Percentiles rank a stretch among this genome's conserved stretches.
Evolutionary conservation across 176 grass and related monocot genomes (phyloP).

Genomic region (Oropetium thomaeum): DNA sequence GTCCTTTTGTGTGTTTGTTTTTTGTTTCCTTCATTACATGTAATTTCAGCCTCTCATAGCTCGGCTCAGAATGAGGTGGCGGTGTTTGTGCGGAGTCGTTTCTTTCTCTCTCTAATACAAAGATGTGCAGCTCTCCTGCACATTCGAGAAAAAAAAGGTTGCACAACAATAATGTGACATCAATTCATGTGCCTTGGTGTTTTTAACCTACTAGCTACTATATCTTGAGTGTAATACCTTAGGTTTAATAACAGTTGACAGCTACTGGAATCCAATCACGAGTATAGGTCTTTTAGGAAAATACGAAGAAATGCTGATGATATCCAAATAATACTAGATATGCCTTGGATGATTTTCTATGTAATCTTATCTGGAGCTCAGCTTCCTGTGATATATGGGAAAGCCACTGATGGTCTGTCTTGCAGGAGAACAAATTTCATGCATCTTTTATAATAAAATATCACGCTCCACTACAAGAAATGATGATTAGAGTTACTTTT

Average conservation of each 20-base stretch:
- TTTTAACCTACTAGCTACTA: neutral
- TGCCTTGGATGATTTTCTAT: neutral
- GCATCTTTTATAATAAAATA: constrained; percentile 11
- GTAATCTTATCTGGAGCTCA: neutral
- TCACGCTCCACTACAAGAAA: neutral
- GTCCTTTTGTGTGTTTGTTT: no score
- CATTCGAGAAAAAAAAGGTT: no score
- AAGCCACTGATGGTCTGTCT: neutral
- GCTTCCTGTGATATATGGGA: neutral
- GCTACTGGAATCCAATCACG: neutral
- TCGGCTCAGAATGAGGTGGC: no score
- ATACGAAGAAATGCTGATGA: neutral
- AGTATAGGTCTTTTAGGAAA: neutral
- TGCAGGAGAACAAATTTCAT: neutral
- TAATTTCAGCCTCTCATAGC: no score
- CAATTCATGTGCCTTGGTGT: neutral
- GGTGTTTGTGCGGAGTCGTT: no score
- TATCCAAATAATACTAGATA: neutral
- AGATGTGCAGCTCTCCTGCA: no score
- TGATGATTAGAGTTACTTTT: neutral
- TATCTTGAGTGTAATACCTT: neutral
- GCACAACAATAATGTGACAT: neutral
- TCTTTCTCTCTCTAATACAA: no score
- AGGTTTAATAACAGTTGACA: neutral
- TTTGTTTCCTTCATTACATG: no score